Conservation (phyloP, 352 stramenopile genomes). For the Globisporangium middletonii region DNA sequence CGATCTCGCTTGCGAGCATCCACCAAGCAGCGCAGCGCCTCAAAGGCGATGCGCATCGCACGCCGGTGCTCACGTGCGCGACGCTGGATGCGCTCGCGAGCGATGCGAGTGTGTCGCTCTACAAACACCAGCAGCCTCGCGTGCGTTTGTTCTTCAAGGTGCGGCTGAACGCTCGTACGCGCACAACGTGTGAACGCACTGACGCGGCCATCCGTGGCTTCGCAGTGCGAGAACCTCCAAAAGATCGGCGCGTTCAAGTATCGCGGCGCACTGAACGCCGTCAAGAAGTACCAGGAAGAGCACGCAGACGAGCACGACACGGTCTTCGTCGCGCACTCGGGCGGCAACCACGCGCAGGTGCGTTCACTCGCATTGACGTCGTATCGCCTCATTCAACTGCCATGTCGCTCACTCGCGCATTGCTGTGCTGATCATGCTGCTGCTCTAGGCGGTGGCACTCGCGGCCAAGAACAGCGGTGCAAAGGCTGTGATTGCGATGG, state of each 20-base stretch:
- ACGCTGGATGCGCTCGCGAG: slow-evolving; percentile 44
- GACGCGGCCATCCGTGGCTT: too few species aligned
- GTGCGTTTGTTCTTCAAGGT: slow-evolving; percentile 68
- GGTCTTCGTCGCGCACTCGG: slow-evolving; percentile 87
- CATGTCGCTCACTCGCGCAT: neutral
- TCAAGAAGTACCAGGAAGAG: slow-evolving; percentile 42
- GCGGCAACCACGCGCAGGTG: slow-evolving; percentile 89
- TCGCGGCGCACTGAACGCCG: slow-evolving; percentile 69
- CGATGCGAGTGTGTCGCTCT: slow-evolving; percentile 6
- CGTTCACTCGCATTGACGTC: neutral
- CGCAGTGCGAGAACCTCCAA: slow-evolving; percentile 77
- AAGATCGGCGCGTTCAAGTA: slow-evolving; percentile 85
- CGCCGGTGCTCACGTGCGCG: slow-evolving; percentile 53
- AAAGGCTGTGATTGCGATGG: slow-evolving; percentile 87
- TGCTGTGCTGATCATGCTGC: too few species aligned
- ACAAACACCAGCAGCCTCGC: neutral
- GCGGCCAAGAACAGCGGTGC: slow-evolving; percentile 54
- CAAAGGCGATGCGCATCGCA: slow-evolving; percentile 47
- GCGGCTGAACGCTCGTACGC: neutral
- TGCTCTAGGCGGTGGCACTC: slow-evolving; percentile 64
- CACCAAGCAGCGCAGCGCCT: slow-evolving; percentile 44
- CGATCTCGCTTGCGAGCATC: slow-evolving; percentile 53
- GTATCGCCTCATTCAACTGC: too few species aligned
- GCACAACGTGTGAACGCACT: slow-evolving; percentile 4
- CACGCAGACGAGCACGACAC: neutral